These are phyloP conservation scores for Euphorbia celastroides DNA, from an alignment of 441 rosid genomes.

Conservation along the genomic window DNA sequence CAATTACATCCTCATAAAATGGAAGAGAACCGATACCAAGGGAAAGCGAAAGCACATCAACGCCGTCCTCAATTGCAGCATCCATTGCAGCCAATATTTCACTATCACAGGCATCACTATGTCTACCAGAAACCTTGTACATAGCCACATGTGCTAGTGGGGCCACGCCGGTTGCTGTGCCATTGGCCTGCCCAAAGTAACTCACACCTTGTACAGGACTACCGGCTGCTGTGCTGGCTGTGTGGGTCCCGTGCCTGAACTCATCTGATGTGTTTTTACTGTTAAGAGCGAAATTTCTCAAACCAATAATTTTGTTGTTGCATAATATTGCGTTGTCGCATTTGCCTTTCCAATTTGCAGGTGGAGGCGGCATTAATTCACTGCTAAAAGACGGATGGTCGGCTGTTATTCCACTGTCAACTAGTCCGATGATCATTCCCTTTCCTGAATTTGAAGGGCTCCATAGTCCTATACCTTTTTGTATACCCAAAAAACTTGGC, in stretches of 20 bases:
- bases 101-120: constrained; percentile 28
- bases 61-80: constrained; percentile 49
- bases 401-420: constrained; percentile 35
- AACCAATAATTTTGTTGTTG: constrained; percentile 2
- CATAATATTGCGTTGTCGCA: neutral
- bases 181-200: constrained; percentile 38
- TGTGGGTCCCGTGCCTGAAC: neutral
- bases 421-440: constrained; percentile 36
- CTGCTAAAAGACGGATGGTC: constrained; percentile 40
- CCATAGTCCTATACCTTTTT: constrained; percentile 25
- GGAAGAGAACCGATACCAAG: constrained; percentile 30
- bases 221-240: neutral
- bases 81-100: constrained; percentile 48
- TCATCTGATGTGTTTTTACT: neutral
- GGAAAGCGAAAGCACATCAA: constrained; percentile 43
- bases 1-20: constrained; percentile 33
- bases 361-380: constrained; percentile 43
- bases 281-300: neutral
- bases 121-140: constrained; percentile 45
- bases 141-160: constrained; percentile 43
- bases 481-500: constrained; percentile 34
- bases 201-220: constrained; percentile 49
- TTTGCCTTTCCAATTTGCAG: constrained; percentile 37
- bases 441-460: constrained; percentile 28
- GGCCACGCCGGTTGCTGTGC: constrained; percentile 50